Conservation (phyloP, 495 filamentous ascomycete genomes). For the Beverwykella pulmonaria region DNA sequence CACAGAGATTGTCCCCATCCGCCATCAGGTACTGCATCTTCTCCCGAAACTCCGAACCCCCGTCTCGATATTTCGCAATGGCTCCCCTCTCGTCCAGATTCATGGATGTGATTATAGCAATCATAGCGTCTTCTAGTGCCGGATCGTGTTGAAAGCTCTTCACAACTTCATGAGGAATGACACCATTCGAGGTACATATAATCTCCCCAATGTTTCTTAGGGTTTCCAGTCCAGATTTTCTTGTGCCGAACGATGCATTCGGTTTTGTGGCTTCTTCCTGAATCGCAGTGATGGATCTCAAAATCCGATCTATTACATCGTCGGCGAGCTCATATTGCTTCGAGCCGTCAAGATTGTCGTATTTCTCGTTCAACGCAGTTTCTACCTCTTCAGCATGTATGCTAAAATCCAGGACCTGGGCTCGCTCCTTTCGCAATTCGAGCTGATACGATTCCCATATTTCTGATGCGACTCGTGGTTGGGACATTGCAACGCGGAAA, state of each 20-base stretch:
- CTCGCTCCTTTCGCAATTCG: neutral
- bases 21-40: neutral
- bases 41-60: neutral
- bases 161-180: neutral
- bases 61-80: neutral
- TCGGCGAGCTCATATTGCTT: neutral
- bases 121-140: neutral
- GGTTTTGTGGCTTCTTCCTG: neutral
- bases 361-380: neutral
- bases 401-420: neutral
- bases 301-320: neutral
- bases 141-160: neutral
- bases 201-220: neutral
- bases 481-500: neutral
- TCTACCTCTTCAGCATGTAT: neutral
- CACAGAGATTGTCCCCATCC: neutral
- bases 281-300: neutral
- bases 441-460: neutral
- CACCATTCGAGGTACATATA: neutral
- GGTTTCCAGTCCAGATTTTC: neutral
- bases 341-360: neutral
- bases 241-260: neutral
- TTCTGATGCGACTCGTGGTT: neutral
- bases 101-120: neutral
- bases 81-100: neutral